phyloP scores from a whole-genome alignment of 768 basidiomycete species.

The Hebeloma cylindrosporum region DNA sequence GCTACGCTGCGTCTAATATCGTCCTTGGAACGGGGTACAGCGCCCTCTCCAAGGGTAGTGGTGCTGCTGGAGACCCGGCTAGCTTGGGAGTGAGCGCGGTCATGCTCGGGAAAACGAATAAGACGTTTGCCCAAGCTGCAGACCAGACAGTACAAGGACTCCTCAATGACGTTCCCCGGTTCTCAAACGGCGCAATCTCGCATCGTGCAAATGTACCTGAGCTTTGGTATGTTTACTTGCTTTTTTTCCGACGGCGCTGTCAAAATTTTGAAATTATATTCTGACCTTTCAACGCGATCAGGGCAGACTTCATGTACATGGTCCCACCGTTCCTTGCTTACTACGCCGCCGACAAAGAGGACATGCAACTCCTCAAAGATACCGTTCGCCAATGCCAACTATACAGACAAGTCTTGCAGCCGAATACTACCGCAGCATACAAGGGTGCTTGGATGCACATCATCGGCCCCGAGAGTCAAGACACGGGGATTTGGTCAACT shows the following conservation, averaged over 20 bases:
- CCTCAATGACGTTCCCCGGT: slow-evolving; percentile 36
- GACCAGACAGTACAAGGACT: slow-evolving; percentile 34
- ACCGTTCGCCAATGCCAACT: slow-evolving; percentile 38
- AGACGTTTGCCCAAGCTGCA: slow-evolving; percentile 35
- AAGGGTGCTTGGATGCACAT: slow-evolving; percentile 43
- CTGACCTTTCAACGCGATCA: slow-evolving; percentile 31
- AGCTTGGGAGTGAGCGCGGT: slow-evolving; percentile 48
- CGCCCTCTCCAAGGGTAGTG: slow-evolving; percentile 35
- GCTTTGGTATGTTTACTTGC: slow-evolving; percentile 37
- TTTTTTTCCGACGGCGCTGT: neutral
- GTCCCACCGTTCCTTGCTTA: slow-evolving; percentile 51
- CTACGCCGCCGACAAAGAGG: slow-evolving; percentile 39
- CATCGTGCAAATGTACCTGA: slow-evolving; percentile 39
- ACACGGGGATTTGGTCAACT: slow-evolving; percentile 46
- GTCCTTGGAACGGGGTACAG: slow-evolving; percentile 35
- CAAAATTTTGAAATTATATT: neutral
- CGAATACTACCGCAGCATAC: slow-evolving; percentile 33
- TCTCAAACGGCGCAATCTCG: slow-evolving; percentile 46
- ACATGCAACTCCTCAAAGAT: slow-evolving; percentile 35
- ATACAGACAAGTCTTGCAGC: slow-evolving; percentile 38
- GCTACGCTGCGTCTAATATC: slow-evolving; percentile 40
- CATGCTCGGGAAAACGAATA: slow-evolving; percentile 40
- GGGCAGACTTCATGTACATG: slow-evolving; percentile 55
- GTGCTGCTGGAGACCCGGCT: slow-evolving; percentile 46
- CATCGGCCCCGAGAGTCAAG: slow-evolving; percentile 36